Conservation (phyloP, 1,284 basidiomycete species). For the Entoloma clypeatum region DNA sequence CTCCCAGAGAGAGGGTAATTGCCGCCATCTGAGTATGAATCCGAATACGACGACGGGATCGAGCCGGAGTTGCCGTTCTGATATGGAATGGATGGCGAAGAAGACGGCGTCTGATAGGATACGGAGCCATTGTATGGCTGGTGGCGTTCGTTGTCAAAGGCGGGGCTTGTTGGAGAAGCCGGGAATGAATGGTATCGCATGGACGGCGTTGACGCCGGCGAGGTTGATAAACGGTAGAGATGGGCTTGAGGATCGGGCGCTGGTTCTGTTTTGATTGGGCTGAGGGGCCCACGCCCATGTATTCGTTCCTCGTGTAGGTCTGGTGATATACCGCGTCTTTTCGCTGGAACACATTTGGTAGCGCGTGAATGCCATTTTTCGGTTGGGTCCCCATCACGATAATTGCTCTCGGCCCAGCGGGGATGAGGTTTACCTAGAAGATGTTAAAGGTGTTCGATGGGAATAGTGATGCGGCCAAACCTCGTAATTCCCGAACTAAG, state of each 20-base stretch:
- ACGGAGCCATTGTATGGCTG: constrained; percentile 11
- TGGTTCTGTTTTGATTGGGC: constrained; percentile 59
- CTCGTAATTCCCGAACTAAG: constrained; percentile 77
- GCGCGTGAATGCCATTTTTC: constrained; percentile 84
- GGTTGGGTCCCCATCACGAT: constrained; percentile 71
- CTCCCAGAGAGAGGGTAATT: constrained; percentile 41
- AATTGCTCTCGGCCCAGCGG: constrained; percentile 73
- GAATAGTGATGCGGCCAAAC: constrained; percentile 33
- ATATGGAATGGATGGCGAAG: constrained; percentile 24
- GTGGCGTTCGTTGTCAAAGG: constrained; percentile 25
- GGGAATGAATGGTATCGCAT: constrained; percentile 43
- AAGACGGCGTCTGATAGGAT: constrained; percentile 18
- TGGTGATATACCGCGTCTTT: constrained; percentile 38
- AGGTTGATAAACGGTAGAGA: constrained; percentile 61
- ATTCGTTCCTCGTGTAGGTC: constrained; percentile 33
- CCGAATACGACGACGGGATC: constrained; percentile 42
- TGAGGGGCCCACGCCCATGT: constrained; percentile 36
- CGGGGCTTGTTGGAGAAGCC: constrained; percentile 24
- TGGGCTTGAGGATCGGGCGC: constrained; percentile 42
- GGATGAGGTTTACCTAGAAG: constrained; percentile 75
- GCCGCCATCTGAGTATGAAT: constrained; percentile 46
- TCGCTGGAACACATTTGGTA: constrained; percentile 51
- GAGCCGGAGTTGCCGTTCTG: constrained; percentile 23
- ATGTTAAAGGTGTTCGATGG: neutral
- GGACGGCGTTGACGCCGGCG: constrained; percentile 42